phyloP scores from a whole-genome alignment of 768 basidiomycete genomes.

The button mushroom (Agaricus bisporus) region DNA sequence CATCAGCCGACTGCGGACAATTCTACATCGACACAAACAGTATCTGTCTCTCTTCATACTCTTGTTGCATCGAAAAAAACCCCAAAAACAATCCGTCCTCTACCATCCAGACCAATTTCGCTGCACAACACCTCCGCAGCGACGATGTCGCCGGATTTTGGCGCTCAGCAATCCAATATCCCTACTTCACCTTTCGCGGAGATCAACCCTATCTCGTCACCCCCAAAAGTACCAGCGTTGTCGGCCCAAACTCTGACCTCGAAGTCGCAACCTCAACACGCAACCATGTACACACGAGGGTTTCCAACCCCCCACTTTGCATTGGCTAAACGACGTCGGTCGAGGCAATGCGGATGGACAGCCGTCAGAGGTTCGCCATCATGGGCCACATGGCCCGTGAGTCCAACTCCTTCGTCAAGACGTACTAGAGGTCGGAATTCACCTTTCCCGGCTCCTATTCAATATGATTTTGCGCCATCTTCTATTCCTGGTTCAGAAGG shows the following conservation, averaged over 20 bases:
- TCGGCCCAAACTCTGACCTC: neutral
- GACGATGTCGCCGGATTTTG: neutral
- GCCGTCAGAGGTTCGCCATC: neutral
- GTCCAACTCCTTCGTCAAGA: neutral
- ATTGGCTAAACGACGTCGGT: neutral
- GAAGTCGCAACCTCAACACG: neutral
- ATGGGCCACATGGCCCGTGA: no score
- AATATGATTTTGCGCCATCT: slow-evolving; percentile 1
- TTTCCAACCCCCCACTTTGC: neutral
- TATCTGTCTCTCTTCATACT: neutral
- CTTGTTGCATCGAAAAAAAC: neutral
- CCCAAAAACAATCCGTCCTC: neutral
- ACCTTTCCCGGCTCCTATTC: slow-evolving; percentile 5
- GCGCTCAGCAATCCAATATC: neutral
- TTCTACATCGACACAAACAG: neutral
- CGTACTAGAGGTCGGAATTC: slow-evolving; percentile 1
- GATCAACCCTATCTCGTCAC: neutral
- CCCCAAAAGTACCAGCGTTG: neutral
- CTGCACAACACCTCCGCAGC: neutral
- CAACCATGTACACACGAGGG: neutral
- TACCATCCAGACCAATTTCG: neutral
- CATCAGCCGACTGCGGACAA: no score
- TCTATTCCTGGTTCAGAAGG: slow-evolving; percentile 3
- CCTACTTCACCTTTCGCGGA: neutral
- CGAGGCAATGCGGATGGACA: neutral